Percentiles rank a stretch among this genome's conserved stretches.
phyloP scores from a whole-genome alignment of 257 asterid species.

The Cynanchum wilfordii region DNA sequence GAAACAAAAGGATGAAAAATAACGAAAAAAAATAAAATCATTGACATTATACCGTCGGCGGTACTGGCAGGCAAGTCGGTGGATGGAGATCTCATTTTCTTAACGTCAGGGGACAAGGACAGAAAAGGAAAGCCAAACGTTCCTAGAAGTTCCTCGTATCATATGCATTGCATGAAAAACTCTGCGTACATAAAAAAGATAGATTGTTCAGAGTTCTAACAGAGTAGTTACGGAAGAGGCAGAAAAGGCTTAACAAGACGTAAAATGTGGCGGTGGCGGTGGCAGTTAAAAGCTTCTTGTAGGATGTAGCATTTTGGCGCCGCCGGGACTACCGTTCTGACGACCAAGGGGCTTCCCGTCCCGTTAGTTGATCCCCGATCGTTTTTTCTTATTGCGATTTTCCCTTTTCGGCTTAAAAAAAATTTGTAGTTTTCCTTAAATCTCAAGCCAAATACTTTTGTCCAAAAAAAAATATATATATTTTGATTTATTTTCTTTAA shows the following conservation, averaged over 20 bases:
- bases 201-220: background rate
- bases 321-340: conserved; percentile 22
- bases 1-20: background rate
- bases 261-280: conserved; percentile 19
- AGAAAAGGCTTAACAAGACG: conserved; percentile 27
- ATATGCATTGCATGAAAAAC: background rate
- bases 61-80: background rate
- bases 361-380: background rate
- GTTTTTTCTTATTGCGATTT: background rate
- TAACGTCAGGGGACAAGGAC: background rate
- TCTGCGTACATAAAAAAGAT: background rate
- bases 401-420: background rate
- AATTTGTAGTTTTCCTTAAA: too few relatives aligned
- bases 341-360: background rate
- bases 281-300: conserved; percentile 9
- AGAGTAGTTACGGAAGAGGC: background rate
- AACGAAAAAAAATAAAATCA: too few relatives aligned
- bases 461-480: too few relatives aligned
- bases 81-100: background rate
- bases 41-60: conserved; percentile 10
- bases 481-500: too few relatives aligned
- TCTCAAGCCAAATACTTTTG: too few relatives aligned
- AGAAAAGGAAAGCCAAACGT: background rate
- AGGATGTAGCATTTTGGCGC: conserved; percentile 24
- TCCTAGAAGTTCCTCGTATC: background rate